A percentile compares a stretch with the other conserved stretches of the same genome.
These are phyloP conservation scores for Termitomyces sp. DNA, from an alignment of 768 basidiomycete genomes.

Conservation along the genomic window DNA sequence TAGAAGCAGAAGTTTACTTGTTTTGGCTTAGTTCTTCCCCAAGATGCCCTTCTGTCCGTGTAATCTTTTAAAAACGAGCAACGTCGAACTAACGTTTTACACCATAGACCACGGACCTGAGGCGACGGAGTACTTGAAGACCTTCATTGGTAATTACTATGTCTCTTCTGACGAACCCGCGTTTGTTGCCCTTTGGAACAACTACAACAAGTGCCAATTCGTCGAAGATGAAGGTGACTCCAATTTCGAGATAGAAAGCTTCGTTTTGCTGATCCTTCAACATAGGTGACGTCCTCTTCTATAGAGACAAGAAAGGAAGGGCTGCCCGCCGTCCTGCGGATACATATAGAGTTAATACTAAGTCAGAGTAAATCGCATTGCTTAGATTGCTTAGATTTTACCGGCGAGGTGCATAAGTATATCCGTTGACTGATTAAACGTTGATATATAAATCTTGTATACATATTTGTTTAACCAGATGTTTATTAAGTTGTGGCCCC, in stretches of 20 bases:
- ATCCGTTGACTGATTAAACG: background rate
- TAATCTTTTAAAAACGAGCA: background rate
- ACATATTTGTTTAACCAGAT: background rate
- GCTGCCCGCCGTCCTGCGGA: slow-evolving; percentile 29
- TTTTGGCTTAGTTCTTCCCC: slow-evolving; percentile 13
- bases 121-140: slow-evolving; percentile 44
- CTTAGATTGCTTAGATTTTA: background rate
- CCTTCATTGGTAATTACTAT: slow-evolving; percentile 47
- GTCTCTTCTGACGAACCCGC: slow-evolving; percentile 31
- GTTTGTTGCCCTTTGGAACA: slow-evolving; percentile 47
- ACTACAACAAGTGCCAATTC: slow-evolving; percentile 53
- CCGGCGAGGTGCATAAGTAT: too few relatives aligned
- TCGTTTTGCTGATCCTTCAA: background rate
- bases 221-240: slow-evolving; percentile 47
- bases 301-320: slow-evolving; percentile 36
- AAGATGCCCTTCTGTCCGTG: slow-evolving; percentile 16
- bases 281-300: slow-evolving; percentile 37
- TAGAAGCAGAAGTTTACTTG: background rate
- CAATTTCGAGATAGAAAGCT: background rate
- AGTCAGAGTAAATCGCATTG: slow-evolving; percentile 2
- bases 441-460: background rate
- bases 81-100: background rate
- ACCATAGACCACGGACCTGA: slow-evolving; percentile 45
- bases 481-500: background rate
- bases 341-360: slow-evolving; percentile 8